A percentile compares a stretch with the other conserved stretches of the same genome.
These are phyloP conservation scores for Rhodotorula sp. DNA, from an alignment of 1,284 basidiomycete species.

Conservation along the genomic window DNA sequence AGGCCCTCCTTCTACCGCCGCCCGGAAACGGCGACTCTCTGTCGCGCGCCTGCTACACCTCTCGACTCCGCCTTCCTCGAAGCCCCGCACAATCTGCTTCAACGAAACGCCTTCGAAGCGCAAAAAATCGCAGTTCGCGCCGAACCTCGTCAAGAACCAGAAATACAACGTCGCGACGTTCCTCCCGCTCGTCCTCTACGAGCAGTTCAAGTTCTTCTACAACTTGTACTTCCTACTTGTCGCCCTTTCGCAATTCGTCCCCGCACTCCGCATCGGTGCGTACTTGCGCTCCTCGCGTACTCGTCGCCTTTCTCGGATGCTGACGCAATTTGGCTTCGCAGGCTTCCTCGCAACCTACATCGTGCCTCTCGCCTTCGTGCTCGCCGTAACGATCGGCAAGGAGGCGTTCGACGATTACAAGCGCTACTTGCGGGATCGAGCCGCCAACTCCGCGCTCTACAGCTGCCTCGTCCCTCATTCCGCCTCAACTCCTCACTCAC, in stretches of 20 bases:
- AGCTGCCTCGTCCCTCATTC: conserved; percentile 67
- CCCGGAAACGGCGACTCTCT: neutral
- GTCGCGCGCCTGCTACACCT: conserved; percentile 4
- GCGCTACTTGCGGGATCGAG: conserved; percentile 82
- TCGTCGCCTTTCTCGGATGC: neutral
- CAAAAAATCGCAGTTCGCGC: conserved; percentile 44
- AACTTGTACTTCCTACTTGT: conserved; percentile 98
- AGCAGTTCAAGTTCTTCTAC: conserved; percentile 99
- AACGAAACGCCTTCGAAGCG: conserved; percentile 11
- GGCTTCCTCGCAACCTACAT: conserved; percentile 96
- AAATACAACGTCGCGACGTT: conserved; percentile 96
- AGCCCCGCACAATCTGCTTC: conserved; percentile 30
- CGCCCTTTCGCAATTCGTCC: conserved; percentile 92
- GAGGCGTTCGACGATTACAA: conserved; percentile 98
- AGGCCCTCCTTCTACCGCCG: no score
- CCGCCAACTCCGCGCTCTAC: conserved; percentile 92
- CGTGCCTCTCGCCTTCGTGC: conserved; percentile 91
- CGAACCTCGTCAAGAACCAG: conserved; percentile 93
- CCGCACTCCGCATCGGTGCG: conserved; percentile 89
- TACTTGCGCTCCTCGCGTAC: conserved; percentile 21
- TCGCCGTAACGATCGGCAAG: conserved; percentile 94
- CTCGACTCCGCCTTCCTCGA: conserved; percentile 3
- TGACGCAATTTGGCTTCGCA: conserved; percentile 45
- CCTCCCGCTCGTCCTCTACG: conserved; percentile 93
- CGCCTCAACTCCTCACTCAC: conserved; percentile 42